A percentile compares a stretch with the other conserved stretches of the same genome.
Conservation (phyloP, 148 eudicot genomes). For the Pharnaceum exiguum region DNA sequence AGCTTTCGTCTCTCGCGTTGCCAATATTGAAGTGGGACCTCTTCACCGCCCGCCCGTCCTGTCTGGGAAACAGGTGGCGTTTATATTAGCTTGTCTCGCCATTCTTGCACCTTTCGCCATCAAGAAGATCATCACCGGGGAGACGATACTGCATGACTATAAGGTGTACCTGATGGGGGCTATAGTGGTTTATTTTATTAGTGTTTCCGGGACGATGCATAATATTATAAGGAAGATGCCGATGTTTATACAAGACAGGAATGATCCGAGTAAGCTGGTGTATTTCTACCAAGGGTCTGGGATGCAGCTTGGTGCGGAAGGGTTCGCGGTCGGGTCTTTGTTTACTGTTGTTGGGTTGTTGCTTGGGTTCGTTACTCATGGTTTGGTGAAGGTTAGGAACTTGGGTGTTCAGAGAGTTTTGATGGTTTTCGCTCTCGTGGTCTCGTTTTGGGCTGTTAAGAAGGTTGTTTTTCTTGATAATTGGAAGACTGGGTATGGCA, state of each 20-base stretch:
- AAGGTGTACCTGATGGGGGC: slow-evolving; percentile 61
- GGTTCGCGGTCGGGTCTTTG: slow-evolving; percentile 73
- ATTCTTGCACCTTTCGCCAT: slow-evolving; percentile 46
- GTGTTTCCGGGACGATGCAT: slow-evolving; percentile 93
- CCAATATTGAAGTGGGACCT: slow-evolving; percentile 38
- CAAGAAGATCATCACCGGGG: slow-evolving; percentile 45
- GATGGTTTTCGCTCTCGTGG: slow-evolving; percentile 55
- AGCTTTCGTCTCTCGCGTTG: slow-evolving; percentile 46
- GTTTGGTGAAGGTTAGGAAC: slow-evolving; percentile 54
- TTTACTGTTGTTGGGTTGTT: slow-evolving; percentile 79
- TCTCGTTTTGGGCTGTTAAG: slow-evolving; percentile 84
- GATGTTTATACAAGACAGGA: slow-evolving; percentile 62
- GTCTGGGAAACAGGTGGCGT: slow-evolving; percentile 39
- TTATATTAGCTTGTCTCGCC: slow-evolving; percentile 23
- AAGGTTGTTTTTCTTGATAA: slow-evolving; percentile 79
- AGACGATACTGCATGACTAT: slow-evolving; percentile 62
- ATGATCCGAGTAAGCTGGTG: slow-evolving; percentile 61
- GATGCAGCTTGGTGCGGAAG: slow-evolving; percentile 97
- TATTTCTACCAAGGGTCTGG: slow-evolving; percentile 88
- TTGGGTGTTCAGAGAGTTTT: slow-evolving; percentile 48
- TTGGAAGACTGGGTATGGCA: slow-evolving; percentile 96
- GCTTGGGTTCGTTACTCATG: slow-evolving; percentile 66
- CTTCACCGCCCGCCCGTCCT: slow-evolving; percentile 57
- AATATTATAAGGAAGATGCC: slow-evolving; percentile 88
- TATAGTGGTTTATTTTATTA: slow-evolving; percentile 73